phyloP scores from a whole-genome alignment of 352 stramenopile species.

The Pythium brachiatum region DNA sequence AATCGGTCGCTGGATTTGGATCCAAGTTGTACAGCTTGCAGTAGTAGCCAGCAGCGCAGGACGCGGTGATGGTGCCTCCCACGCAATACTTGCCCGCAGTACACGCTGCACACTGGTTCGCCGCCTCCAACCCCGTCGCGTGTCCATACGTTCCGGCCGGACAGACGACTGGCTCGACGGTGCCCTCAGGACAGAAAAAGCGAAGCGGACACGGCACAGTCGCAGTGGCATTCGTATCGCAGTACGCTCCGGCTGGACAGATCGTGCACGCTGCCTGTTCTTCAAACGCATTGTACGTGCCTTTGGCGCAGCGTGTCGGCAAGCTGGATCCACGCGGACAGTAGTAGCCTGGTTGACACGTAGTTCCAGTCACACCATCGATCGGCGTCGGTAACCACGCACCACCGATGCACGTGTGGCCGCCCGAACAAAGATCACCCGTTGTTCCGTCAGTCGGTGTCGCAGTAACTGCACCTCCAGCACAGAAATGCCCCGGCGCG shows the following conservation, averaged over 20 bases:
- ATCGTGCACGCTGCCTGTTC: conserved; percentile 39
- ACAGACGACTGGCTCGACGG: conserved; percentile 53
- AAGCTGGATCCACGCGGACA: conserved; percentile 54
- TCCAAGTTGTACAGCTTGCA: conserved; percentile 67
- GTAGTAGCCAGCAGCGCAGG: conserved; percentile 82
- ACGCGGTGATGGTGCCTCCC: conserved; percentile 62
- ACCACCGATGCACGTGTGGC: conserved; percentile 64
- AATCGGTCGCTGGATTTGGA: conserved; percentile 38
- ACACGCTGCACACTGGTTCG: conserved; percentile 64
- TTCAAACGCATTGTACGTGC: conserved; percentile 63
- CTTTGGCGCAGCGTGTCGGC: conserved; percentile 56
- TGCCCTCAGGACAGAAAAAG: conserved; percentile 69
- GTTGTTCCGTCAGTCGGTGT: conserved; percentile 43
- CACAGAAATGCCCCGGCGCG: conserved; percentile 68
- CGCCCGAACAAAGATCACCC: conserved; percentile 47
- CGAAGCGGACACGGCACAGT: conserved; percentile 52
- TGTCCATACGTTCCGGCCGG: conserved; percentile 78
- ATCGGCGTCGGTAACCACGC: conserved; percentile 46
- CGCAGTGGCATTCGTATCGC: conserved; percentile 53
- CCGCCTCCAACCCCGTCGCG: conserved; percentile 36
- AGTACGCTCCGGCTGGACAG: conserved; percentile 69
- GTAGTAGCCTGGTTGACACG: conserved; percentile 67
- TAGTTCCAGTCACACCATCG: conserved; percentile 49
- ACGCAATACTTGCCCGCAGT: conserved; percentile 75
- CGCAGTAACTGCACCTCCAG: conserved; percentile 32